Conservation (phyloP, 129 eudicot species). For the Arctium minus region DNA sequence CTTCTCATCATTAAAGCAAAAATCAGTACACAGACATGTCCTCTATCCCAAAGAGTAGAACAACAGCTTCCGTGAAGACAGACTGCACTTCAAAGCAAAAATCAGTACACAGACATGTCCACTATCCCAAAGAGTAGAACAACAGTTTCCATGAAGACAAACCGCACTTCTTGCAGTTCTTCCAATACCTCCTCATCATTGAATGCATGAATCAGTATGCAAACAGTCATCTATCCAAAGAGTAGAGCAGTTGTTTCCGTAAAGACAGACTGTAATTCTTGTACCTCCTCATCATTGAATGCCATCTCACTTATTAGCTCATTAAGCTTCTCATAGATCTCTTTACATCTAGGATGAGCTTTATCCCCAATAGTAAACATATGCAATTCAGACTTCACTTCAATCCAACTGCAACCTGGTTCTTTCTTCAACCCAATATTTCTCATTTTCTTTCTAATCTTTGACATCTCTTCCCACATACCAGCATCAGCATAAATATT, state of each 20-base stretch:
- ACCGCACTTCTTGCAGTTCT: slow-evolving; percentile 16
- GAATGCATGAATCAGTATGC: slow-evolving; percentile 9
- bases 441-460: slow-evolving; percentile 61
- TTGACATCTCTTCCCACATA: slow-evolving; percentile 68
- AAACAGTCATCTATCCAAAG: background rate
- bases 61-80: too few relatives aligned
- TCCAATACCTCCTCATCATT: slow-evolving; percentile 18
- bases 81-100: too few relatives aligned
- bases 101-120: too few relatives aligned
- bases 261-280: background rate
- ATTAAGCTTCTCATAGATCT: slow-evolving; percentile 56
- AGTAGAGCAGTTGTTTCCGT: background rate
- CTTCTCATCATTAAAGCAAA: too few relatives aligned
- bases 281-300: background rate
- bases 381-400: slow-evolving; percentile 71
- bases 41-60: too few relatives aligned
- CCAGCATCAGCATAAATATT: slow-evolving; percentile 78
- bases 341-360: slow-evolving; percentile 71
- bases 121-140: too few relatives aligned
- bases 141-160: too few relatives aligned
- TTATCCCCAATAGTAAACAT: slow-evolving; percentile 71
- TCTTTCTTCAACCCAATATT: slow-evolving; percentile 62
- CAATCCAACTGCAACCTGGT: slow-evolving; percentile 98
- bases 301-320: slow-evolving; percentile 60
- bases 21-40: too few relatives aligned